Conservation (phyloP, 164 flowering plant genomes). For the Magnolia officinalis region DNA sequence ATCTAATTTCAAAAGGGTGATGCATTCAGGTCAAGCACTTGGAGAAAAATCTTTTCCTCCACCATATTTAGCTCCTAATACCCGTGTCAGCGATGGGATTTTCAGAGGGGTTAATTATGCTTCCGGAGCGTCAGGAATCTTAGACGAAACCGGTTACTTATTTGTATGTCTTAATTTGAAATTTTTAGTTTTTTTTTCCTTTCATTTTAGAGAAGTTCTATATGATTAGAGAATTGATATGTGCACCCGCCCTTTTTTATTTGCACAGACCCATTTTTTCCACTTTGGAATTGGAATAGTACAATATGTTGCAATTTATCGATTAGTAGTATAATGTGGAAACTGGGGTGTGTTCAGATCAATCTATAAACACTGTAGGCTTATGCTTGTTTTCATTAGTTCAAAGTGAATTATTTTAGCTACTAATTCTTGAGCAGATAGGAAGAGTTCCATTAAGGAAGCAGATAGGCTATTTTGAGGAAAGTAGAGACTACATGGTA, state of each 20-base stretch:
- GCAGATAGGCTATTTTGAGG: constrained; percentile 48
- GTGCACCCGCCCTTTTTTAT: background rate
- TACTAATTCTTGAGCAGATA: constrained; percentile 29
- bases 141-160: constrained; percentile 47
- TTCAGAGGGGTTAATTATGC: constrained; percentile 56
- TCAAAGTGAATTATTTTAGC: background rate
- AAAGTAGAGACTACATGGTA: constrained; percentile 37
- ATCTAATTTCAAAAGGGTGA: background rate
- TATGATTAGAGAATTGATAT: no score
- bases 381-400: background rate
- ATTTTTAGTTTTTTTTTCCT: no score
- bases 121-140: constrained; percentile 66
- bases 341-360: no score
- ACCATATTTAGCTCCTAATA: constrained; percentile 47
- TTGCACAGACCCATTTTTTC: background rate
- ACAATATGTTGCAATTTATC: no score
- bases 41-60: constrained; percentile 52
- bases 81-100: constrained; percentile 16
- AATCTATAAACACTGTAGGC: no score
- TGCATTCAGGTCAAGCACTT: constrained; percentile 43
- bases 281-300: no score
- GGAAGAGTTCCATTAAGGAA: constrained; percentile 49
- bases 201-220: background rate
- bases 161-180: constrained; percentile 36
- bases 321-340: no score